Base-by-base conservation (phyloP, 2,329 filamentous ascomycete genomes). In the Onygenales sp. region DNA sequence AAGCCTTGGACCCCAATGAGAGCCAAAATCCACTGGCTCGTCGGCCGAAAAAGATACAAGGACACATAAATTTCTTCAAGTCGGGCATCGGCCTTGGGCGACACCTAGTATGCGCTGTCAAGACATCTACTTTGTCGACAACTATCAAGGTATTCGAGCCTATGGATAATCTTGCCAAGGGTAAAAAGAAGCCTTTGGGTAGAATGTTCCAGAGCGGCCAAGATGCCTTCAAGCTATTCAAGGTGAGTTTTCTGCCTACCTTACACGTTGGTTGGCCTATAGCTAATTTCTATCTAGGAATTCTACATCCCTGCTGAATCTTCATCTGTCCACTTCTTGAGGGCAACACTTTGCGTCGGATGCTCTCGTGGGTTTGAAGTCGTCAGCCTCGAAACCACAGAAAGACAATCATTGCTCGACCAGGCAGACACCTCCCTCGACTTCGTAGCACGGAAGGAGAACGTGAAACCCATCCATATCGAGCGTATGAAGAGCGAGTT, bases 111-210 rank as follows among this genome's bases (percentile, higher is more conserved):
- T 97, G 92, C 72, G 94, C 89, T 61, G 93, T 97, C 64, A 97
- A 95, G 75, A 95, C 89, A 42, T 92, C 87, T 14, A 88, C 91
- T 2, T 76, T 97, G 35, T 95, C 89, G 51, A 95, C 89, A 11
- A 97, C 92, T 2, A 95, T 98, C 76, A 97, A 97, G 73, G 93
- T 97, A n/a, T 97, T 89, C 71, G 92, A 98, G 72, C 93, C 93
- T 1, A 95, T 95, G 73, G 93, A 97, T 67, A 87, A 89, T 57
- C 86, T 95, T 78, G 86, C 87, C 52, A 93, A 91, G 75, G 89
- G 88, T 55, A 94, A 93, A 76, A 96, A 94, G 75, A 94, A 95
- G 68, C 92, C 93, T 14, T 85, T 98, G 56, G 86, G 88, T 60
- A 95, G 94, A 74, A 95, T 98, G 84, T 92, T 98, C 73, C 89